Evolutionary conservation across 2,329 filamentous ascomycete genomes (phyloP).

Genomic region (Ophiostoma triangulosporum): DNA sequence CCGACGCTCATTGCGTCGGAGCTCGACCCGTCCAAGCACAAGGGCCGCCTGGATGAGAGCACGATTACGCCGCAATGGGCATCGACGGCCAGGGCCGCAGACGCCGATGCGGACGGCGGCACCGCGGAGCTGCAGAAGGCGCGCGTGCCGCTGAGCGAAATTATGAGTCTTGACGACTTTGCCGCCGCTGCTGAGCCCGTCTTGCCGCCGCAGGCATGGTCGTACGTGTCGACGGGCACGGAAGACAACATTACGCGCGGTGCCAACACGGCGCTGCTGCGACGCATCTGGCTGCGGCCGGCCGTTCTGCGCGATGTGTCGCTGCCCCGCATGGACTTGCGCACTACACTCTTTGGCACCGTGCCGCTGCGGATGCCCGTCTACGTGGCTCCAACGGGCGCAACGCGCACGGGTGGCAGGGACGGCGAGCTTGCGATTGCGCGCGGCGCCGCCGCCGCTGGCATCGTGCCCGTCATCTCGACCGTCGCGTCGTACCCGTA

Average conservation of each 20-base stretch:
- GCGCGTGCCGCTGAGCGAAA: conserved; percentile 10
- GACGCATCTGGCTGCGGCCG: conserved; percentile 38
- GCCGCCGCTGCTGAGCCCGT: conserved; percentile 31
- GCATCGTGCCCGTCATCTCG: conserved; percentile 31
- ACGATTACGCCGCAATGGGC: conserved; percentile 19
- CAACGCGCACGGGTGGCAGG: conserved; percentile 35
- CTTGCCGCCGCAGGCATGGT: conserved; percentile 35
- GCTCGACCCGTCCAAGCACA: conserved; percentile 31
- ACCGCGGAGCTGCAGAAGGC: background rate
- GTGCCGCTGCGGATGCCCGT: conserved; percentile 26
- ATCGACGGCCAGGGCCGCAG: conserved; percentile 10
- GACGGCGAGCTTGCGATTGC: conserved; percentile 40
- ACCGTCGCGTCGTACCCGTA: conserved; percentile 15
- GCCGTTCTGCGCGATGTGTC: conserved; percentile 34
- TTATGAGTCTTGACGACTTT: conserved; percentile 31
- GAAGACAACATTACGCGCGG: conserved; percentile 37
- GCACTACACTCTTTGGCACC: conserved; percentile 29
- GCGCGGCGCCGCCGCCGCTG: conserved; percentile 30
- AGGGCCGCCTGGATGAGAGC: conserved; percentile 32
- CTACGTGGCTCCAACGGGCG: conserved; percentile 36
- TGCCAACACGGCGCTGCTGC: conserved; percentile 33
- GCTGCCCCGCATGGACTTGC: conserved; percentile 22
- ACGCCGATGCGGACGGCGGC: conserved; percentile 3
- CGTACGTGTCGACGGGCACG: conserved; percentile 40
- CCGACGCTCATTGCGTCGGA: conserved; percentile 26